Evolutionary conservation across 306 rosid genomes (phyloP), one percentile per base, ranked within the genome.

Genomic region (Senna tora): DNA sequence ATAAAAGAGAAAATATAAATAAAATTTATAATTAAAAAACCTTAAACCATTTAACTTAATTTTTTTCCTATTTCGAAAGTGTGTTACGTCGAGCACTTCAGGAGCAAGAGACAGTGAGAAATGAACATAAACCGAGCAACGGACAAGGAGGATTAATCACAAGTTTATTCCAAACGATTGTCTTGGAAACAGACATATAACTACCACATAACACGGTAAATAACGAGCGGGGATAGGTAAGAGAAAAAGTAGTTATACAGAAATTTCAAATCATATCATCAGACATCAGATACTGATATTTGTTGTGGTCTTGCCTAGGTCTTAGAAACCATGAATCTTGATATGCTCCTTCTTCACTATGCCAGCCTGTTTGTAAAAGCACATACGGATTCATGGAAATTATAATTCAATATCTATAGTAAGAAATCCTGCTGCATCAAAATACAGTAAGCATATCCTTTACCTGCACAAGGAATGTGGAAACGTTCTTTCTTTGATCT

Each of bases 381-480:
- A 72, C 34, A 69, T 5, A 72, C 3, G 17, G 75, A 64, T 12
- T 54, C 9, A 50, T 8, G 17, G 41, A 38, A 38, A 67, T n/a
- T 5, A 60, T 32, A 61, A 56, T 21, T 17, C 17, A 2, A 12
- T 57, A 47, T 25, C 51, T 28, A 9, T 14, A 50, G 22, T 73
- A 69, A 13, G 12, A 60, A 60, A 42, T 70, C 11, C 46, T 34
- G 7, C 21, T 42, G 59, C 15, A 22, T 25, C 21, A 76, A 5
- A 36, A 63, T 34, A 22, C 60, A 5, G 6, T 51, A 15, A 65
- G 14, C 54, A 52, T 16, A 47, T 66, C 38, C 54, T 59, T 42
- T 51, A 85, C 89, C 82, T 85, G 89, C 77, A 82, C 89, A 76
- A 85, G 89, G 75, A 85, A 85, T 57, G 89, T 79, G 51, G 86